Percentiles rank a stretch among this genome's conserved stretches.
Evolutionary conservation across 331 rosid species (phyloP).

Genomic region (Rhamnella rubrinervis): DNA sequence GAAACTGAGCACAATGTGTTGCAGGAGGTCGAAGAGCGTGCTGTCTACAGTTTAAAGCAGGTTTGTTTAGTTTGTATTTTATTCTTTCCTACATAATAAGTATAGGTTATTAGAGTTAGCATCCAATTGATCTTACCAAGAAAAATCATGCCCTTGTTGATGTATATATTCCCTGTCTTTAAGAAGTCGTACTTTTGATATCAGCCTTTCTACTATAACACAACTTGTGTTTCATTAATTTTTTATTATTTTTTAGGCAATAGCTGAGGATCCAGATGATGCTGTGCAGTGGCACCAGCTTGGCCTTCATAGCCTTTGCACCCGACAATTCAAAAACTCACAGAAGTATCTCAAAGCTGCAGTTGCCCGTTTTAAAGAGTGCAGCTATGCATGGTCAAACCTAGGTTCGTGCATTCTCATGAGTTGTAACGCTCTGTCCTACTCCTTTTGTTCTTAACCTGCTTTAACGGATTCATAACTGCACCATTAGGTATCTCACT

Average conservation of each 20-base stretch:
- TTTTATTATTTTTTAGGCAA: conserved; percentile 47
- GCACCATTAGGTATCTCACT: conserved; percentile 68
- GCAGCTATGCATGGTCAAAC: conserved; percentile 89
- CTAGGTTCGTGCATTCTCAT: conserved; percentile 49
- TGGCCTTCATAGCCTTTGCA: conserved; percentile 84
- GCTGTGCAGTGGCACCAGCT: conserved; percentile 94
- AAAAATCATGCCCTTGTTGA: background rate
- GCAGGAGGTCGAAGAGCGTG: conserved; percentile 69
- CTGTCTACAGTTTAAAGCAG: conserved; percentile 76
- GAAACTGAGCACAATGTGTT: conserved; percentile 61
- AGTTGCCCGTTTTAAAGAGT: conserved; percentile 57
- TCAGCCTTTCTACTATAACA: background rate
- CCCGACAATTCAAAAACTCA: conserved; percentile 70
- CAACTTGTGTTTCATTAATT: no score
- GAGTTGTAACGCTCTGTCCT: background rate
- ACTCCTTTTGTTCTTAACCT: background rate
- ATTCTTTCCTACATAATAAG: background rate
- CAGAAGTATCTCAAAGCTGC: conserved; percentile 84
- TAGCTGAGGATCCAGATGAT: conserved; percentile 91
- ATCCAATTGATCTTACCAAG: no score
- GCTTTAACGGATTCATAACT: conserved; percentile 4
- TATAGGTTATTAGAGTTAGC: no score
- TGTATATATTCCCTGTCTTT: background rate
- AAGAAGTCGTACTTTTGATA: background rate
- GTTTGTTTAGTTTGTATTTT: conserved; percentile 11